Evolutionary conservation across 352 stramenopile species (phyloP), one percentile per base, ranked within the genome.

Genomic region (Phytophthora palmivora): DNA sequence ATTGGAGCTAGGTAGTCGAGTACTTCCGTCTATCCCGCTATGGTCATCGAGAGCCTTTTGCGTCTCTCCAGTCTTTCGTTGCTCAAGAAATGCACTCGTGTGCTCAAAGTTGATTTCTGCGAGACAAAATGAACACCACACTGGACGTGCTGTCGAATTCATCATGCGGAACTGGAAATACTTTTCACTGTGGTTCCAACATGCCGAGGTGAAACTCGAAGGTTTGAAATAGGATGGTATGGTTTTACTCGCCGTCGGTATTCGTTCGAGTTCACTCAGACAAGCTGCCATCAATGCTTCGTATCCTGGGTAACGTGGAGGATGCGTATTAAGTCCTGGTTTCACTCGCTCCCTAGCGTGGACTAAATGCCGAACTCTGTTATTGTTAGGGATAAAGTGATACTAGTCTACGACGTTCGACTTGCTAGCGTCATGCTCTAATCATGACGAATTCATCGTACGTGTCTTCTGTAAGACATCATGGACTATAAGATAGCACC

Each of bases 21-120:
- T 68, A 63, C 51, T 68, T 58, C 34, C 59, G 51, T 6, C 44
- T 63, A 6, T 68, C 63, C 10, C 59, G 49, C 14, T 53, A 44
- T 22, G 59, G 59, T 10, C 18, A 58, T 3, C 44, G 21, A 0
- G 33, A 43, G 10, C 42, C 26, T 28, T 3, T 28, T 28, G 6
- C 24, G 24, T 28, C 24, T 28, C 24, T 28, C 24, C 24, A 28
- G 4, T 26, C 44, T 4, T 10, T 16, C 14, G 19, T 22, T 7
- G 18, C 4, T 34, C n/a, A 10, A 42, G 15, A n/a, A 21, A 15
- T 15, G 19, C 28, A 21, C n/a, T 26, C 6, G 7, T 36, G 21
- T 16, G 48, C 41, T 15, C 58, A 66, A 22, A 19, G 36, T 4
- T 39, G 48, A 5, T 70, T 70, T 18, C 39, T 69, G 6, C 22